phyloP scores from a whole-genome alignment of 768 basidiomycete genomes.

The Tricholoma terreum region DNA sequence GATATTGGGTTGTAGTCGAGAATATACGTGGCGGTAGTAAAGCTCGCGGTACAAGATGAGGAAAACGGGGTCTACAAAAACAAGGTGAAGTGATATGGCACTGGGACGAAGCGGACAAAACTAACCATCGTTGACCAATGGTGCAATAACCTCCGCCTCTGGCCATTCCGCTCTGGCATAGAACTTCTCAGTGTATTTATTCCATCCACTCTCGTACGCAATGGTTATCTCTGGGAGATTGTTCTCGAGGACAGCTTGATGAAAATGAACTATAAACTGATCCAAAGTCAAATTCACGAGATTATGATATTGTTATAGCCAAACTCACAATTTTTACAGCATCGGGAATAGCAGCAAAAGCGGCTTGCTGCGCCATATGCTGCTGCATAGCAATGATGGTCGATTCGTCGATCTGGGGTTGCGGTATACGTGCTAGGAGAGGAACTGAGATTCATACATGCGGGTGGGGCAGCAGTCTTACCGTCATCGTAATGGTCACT shows the following conservation, averaged over 20 bases:
- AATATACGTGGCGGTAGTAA: conserved; percentile 95
- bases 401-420: conserved; percentile 69
- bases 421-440: conserved; percentile 43
- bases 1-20: conserved; percentile 89
- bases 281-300: not conserved
- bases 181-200: conserved; percentile 93
- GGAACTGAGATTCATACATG: conserved; percentile 9
- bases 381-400: conserved; percentile 74
- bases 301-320: not conserved
- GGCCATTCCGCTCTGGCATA: conserved; percentile 96
- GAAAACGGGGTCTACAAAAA: conserved; percentile 78
- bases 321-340: conserved; percentile 78
- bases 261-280: conserved; percentile 93
- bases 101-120: not conserved
- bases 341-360: conserved; percentile 81
- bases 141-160: conserved; percentile 92
- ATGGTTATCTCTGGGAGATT: conserved; percentile 88
- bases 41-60: conserved; percentile 95
- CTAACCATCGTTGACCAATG: conserved; percentile 89
- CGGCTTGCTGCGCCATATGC: conserved; percentile 80
- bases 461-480: conserved; percentile 21
- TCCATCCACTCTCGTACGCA: conserved; percentile 97
- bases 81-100: not conserved
- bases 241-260: conserved; percentile 88
- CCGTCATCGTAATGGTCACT: conserved; percentile 67